Base-by-base conservation (phyloP, 129 eudicot genomes). In the Smallanthus sonchifolius region DNA sequence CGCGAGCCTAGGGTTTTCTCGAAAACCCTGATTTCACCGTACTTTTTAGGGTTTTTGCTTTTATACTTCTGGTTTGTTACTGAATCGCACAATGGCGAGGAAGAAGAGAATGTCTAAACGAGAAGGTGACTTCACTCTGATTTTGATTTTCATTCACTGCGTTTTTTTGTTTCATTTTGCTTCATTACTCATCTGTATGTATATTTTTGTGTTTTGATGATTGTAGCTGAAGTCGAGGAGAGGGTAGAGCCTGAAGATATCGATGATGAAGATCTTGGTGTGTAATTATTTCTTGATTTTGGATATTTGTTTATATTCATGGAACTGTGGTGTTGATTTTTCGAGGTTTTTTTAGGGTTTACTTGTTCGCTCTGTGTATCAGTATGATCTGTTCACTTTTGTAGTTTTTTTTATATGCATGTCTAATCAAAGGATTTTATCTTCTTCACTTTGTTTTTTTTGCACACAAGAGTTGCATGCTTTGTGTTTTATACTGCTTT, bases 261-360 rank as follows among this genome's bases (percentile, higher is more conserved):
- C 1, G 86, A 82, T 0, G 83, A 82, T 2, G 85, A 82, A 79
- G 85, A 82, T 40, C 79, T 78, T 8, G 86, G 86, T 83, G 78
- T 54, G 16, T 2, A 44, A 8, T 49, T 28, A 17, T 56, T 55
- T 56, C 65, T 34, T 81, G 11, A 36, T 15, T 65, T 74, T 55
- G 7, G 36, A 55, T 17, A 10, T 19, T 20, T 57, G 5, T 28
- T n/a, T 28, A 10, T 65, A 2, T 66, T 40, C 34, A 11, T 19
- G 7, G 64, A 45, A 11, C 4, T 13, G 11, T 45, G 14, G 51
- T 45, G 51, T 6, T 45, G 51, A 45, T 74, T 7, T 59, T 69
- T 40, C 8, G n/a, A n/a, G 8, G 19, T 4, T 11, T 72, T 14
- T 38, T 37, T 28, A 35, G 47, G 49, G 9, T 45, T 56, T n/a